Evolutionary conservation across 2,329 filamentous ascomycete genomes (phyloP).

Genomic region (Dryadomyces quercivorus): DNA sequence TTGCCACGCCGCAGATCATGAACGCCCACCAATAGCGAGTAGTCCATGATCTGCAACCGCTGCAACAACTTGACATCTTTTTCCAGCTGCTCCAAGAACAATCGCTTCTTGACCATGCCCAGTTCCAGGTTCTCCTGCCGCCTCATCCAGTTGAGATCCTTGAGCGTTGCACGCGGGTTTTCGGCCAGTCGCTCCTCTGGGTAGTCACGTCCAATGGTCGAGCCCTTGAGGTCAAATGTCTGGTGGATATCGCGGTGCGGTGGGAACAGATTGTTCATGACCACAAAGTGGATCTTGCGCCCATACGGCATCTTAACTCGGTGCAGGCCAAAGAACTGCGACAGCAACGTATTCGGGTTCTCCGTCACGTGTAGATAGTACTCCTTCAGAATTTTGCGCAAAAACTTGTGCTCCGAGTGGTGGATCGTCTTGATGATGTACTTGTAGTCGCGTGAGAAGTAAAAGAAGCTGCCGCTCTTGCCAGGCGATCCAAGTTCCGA

Average conservation of each 20-base stretch:
- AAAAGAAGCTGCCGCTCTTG: conserved; percentile 98
- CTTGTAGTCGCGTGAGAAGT: conserved; percentile 98
- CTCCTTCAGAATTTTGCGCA: conserved; percentile 72
- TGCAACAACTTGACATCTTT: conserved; percentile 80
- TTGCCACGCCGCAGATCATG: conserved; percentile 86
- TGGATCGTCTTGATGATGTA: conserved; percentile 99
- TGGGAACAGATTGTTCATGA: conserved; percentile 99
- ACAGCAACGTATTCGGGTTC: conserved; percentile 93
- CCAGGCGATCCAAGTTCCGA: conserved; percentile 94
- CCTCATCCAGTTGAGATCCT: conserved; percentile 93
- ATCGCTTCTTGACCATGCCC: conserved; percentile 73
- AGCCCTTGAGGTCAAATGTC: conserved; percentile 94
- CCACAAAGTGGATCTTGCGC: conserved; percentile 96
- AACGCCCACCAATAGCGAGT: conserved; percentile 87
- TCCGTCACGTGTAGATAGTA: conserved; percentile 88
- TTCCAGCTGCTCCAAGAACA: conserved; percentile 82
- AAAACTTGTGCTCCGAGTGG: conserved; percentile 81
- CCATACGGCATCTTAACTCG: conserved; percentile 97
- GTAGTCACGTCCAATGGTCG: conserved; percentile 85
- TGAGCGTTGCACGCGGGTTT: conserved; percentile 86
- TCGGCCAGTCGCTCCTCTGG: conserved; percentile 75
- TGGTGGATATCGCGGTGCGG: conserved; percentile 95
- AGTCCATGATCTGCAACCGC: conserved; percentile 93
- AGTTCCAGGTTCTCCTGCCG: conserved; percentile 77
- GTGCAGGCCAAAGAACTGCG: conserved; percentile 94